A percentile compares a stretch with the other conserved stretches of the same genome.
Evolutionary conservation across 108 stramenopile species (phyloP).

Genomic region (Cyclotella kingstonii): DNA sequence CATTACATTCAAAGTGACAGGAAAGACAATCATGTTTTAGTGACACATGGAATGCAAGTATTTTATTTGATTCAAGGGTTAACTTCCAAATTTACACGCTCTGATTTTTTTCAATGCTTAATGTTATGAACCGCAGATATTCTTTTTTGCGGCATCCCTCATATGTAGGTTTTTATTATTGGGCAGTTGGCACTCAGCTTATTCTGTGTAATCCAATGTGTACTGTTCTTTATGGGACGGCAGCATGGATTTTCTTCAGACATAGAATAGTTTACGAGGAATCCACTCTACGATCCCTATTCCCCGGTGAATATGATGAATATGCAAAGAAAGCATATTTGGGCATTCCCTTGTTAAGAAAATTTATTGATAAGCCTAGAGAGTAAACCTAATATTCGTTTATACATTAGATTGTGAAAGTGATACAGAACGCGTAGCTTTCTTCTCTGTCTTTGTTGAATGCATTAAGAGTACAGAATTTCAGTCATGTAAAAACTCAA

Average conservation of each 20-base stretch:
- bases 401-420: background rate
- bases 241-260: slow-evolving; percentile 85
- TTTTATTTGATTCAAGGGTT: background rate
- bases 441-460: background rate
- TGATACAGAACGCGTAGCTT: background rate
- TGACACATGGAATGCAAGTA: slow-evolving; percentile 83
- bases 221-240: slow-evolving; percentile 59
- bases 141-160: slow-evolving; percentile 89
- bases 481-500: too few relatives aligned
- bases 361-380: background rate
- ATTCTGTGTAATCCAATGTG: slow-evolving; percentile 81
- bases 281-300: slow-evolving; percentile 57
- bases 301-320: slow-evolving; percentile 78
- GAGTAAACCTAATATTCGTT: background rate
- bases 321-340: slow-evolving; percentile 70
- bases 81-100: too few relatives aligned
- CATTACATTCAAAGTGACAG: slow-evolving; percentile 88
- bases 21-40: slow-evolving; percentile 83
- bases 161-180: slow-evolving; percentile 96
- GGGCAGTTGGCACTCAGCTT: slow-evolving; percentile 89
- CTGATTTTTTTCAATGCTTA: background rate
- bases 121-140: slow-evolving; percentile 50
- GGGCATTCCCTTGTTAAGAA: slow-evolving; percentile 86
- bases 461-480: background rate
- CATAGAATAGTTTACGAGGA: slow-evolving; percentile 92